Conservation (phyloP, 2,329 filamentous ascomycete genomes). For the Alternaria burnsii region DNA sequence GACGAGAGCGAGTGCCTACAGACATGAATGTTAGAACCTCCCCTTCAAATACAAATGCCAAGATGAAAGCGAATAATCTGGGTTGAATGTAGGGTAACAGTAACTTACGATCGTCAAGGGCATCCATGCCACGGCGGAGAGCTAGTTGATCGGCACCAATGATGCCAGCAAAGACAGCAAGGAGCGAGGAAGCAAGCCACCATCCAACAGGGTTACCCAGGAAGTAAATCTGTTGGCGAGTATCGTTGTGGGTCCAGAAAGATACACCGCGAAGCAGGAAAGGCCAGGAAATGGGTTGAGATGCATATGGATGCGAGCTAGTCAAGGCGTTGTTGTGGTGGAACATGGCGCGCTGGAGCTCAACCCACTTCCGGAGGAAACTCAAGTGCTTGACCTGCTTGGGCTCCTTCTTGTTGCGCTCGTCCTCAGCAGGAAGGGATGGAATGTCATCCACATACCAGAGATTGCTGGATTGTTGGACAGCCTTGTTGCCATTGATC, state of each 20-base stretch:
- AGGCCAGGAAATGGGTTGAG: slow-evolving; percentile 95
- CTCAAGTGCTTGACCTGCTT: slow-evolving; percentile 83
- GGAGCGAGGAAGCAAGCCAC: slow-evolving; percentile 92
- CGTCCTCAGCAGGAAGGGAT: slow-evolving; percentile 75
- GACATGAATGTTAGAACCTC: slow-evolving; percentile 21
- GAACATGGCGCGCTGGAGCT: slow-evolving; percentile 98
- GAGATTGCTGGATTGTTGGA: slow-evolving; percentile 86
- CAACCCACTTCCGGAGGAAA: slow-evolving; percentile 94
- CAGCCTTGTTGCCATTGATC: slow-evolving; percentile 99
- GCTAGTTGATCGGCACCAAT: slow-evolving; percentile 93
- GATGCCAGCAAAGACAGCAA: slow-evolving; percentile 93
- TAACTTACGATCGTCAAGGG: slow-evolving; percentile 87
- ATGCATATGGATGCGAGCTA: slow-evolving; percentile 94
- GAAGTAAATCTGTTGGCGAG: slow-evolving; percentile 97
- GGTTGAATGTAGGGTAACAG: slow-evolving; percentile 8
- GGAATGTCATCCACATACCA: slow-evolving; percentile 94
- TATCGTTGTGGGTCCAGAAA: slow-evolving; percentile 98
- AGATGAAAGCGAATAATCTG: slow-evolving; percentile 2
- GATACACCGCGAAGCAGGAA: slow-evolving; percentile 96
- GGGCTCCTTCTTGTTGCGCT: slow-evolving; percentile 77
- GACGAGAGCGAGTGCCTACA: slow-evolving; percentile 82
- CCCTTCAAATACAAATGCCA: slow-evolving; percentile 12
- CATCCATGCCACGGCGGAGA: slow-evolving; percentile 89
- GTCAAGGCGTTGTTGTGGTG: slow-evolving; percentile 99
- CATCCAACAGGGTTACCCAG: slow-evolving; percentile 95